Conservation (phyloP, 257 asterid genomes). For the Agastache rugosa region DNA sequence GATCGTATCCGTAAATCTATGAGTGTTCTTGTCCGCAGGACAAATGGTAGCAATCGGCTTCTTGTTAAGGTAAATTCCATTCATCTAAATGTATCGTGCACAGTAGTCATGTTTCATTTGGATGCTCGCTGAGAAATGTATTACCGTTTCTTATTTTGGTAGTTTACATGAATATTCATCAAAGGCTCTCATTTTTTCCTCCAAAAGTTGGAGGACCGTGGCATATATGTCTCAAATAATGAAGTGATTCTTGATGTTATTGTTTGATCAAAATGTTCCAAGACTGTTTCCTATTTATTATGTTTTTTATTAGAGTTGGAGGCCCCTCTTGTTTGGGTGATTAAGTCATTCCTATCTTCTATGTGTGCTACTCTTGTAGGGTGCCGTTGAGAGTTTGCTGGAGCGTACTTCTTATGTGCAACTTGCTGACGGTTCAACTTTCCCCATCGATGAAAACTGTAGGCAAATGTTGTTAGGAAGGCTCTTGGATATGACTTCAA, state of each 20-base stretch:
- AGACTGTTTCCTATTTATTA: conserved; percentile 7
- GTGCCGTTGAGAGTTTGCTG: conserved; percentile 90
- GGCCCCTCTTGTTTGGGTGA: conserved; percentile 13
- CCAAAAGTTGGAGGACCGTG: too few relatives aligned
- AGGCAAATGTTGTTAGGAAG: conserved; percentile 56
- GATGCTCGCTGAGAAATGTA: neutral
- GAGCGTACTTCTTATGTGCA: conserved; percentile 76
- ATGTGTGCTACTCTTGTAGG: conserved; percentile 49
- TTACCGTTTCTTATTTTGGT: neutral
- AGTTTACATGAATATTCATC: conserved; percentile 22
- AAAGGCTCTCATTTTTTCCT: conserved; percentile 9
- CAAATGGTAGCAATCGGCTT: conserved; percentile 67
- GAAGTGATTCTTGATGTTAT: neutral
- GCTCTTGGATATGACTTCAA: conserved; percentile 78
- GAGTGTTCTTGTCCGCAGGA: conserved; percentile 77
- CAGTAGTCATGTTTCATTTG: neutral
- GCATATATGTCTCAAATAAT: neutral
- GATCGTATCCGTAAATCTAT: conserved; percentile 90
- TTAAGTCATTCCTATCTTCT: conserved; percentile 19
- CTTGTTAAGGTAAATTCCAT: conserved; percentile 78
- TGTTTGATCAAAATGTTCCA: conserved; percentile 11
- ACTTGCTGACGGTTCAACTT: conserved; percentile 72
- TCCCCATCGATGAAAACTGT: conserved; percentile 66
- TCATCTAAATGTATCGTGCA: neutral
- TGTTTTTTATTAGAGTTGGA: conserved; percentile 11